These are phyloP conservation scores for Aureobasidium sp. DNA, from an alignment of 2,329 filamentous ascomycete genomes.

Conservation along the genomic window DNA sequence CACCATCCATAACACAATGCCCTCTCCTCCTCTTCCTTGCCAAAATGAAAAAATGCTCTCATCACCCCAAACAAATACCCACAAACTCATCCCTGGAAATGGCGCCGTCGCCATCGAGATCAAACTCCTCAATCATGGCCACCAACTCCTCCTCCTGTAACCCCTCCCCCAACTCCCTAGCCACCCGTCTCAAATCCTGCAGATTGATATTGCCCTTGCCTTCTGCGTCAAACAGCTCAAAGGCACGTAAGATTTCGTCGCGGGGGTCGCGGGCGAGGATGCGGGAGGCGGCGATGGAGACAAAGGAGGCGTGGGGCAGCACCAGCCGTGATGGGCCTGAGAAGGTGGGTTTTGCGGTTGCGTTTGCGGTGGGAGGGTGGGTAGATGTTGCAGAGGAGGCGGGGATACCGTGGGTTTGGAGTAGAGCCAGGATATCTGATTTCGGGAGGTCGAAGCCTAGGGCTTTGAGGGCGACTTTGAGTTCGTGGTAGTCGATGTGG, in stretches of 20 bases:
- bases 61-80: constrained; percentile 52
- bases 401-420: constrained; percentile 73
- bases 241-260: constrained; percentile 86
- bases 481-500: constrained; percentile 94
- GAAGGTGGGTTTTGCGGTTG: constrained; percentile 40
- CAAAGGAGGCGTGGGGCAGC: constrained; percentile 65
- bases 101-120: constrained; percentile 83
- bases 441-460: constrained; percentile 90
- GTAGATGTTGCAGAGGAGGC: constrained; percentile 23
- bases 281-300: constrained; percentile 66
- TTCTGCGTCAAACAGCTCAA: constrained; percentile 87
- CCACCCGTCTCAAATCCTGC: constrained; percentile 79
- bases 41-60: background rate
- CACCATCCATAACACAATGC: background rate
- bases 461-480: constrained; percentile 92
- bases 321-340: constrained; percentile 54
- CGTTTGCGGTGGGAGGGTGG: background rate
- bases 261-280: constrained; percentile 77
- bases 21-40: background rate
- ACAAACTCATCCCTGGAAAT: constrained; percentile 59
- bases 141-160: constrained; percentile 86
- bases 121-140: constrained; percentile 98
- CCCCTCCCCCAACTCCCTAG: constrained; percentile 84
- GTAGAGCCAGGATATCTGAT: constrained; percentile 70
- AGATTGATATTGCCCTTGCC: constrained; percentile 86